Evolutionary conservation across 192 early-diverging fungal genomes (phyloP).

Genomic region (Kickxella alabastrina): DNA sequence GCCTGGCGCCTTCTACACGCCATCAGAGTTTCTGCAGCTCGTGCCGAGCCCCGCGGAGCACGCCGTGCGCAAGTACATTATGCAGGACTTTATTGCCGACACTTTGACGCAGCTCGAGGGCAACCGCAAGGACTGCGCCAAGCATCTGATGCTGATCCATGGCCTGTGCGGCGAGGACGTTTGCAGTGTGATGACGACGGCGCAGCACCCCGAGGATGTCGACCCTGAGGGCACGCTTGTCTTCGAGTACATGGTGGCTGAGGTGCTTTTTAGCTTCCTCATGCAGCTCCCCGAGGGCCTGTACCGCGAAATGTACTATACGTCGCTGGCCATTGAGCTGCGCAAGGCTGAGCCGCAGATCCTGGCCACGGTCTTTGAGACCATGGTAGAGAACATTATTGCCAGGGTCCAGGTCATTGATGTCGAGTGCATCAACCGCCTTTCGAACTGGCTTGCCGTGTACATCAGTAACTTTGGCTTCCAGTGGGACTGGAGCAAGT

Average conservation of each 20-base stretch:
- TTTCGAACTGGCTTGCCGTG: constrained; percentile 85
- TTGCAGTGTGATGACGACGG: constrained; percentile 38
- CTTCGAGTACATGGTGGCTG: constrained; percentile 57
- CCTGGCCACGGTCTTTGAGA: constrained; percentile 28
- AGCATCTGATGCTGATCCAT: constrained; percentile 68
- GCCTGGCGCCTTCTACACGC: constrained; percentile 17
- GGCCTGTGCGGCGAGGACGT: constrained; percentile 53
- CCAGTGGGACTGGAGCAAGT: constrained; percentile 84
- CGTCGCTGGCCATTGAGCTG: constrained; percentile 52
- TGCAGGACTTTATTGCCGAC: constrained; percentile 80
- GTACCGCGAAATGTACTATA: constrained; percentile 49
- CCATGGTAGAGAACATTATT: constrained; percentile 24
- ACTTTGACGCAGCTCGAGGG: constrained; percentile 76
- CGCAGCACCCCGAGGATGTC: constrained; percentile 27
- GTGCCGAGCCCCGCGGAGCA: constrained; percentile 34
- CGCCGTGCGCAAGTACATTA: constrained; percentile 51
- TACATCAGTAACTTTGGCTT: constrained; percentile 93
- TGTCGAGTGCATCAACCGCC: constrained; percentile 76
- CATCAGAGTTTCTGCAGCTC: constrained; percentile 39
- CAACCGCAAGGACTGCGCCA: constrained; percentile 90
- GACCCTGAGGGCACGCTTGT: constrained; percentile 41
- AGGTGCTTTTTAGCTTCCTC: constrained; percentile 57
- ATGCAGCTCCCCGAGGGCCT: constrained; percentile 56
- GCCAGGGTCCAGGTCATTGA: constrained; percentile 51
- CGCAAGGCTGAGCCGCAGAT: constrained; percentile 51